Percentiles rank a stretch among this genome's conserved stretches.
Evolutionary conservation across 2,329 filamentous ascomycete genomes (phyloP).

Genomic region (Xylaria sp.): DNA sequence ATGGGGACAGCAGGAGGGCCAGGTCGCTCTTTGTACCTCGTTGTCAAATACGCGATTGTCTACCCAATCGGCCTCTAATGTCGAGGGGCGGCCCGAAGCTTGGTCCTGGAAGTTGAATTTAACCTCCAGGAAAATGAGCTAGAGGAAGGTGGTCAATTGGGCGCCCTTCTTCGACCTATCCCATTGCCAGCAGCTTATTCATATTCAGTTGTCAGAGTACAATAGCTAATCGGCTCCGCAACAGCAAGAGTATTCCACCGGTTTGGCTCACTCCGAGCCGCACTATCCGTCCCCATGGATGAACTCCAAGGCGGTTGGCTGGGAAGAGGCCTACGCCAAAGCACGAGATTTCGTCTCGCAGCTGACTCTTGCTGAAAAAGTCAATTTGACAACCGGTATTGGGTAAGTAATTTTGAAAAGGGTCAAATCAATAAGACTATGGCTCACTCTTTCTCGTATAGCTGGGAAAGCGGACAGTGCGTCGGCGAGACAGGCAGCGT

Average conservation of each 20-base stretch:
- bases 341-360: conserved; percentile 84
- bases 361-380: conserved; percentile 86
- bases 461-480: conserved; percentile 76
- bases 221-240: conserved; percentile 23
- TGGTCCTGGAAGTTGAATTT: background rate
- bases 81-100: background rate
- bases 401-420: conserved; percentile 67
- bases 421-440: background rate
- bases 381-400: conserved; percentile 92
- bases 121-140: conserved; percentile 9
- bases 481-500: conserved; percentile 81
- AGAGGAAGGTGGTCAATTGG: conserved; percentile 4
- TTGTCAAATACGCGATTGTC: background rate
- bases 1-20: background rate
- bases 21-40: background rate
- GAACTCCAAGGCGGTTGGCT: conserved; percentile 75
- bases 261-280: conserved; percentile 46
- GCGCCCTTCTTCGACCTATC: background rate
- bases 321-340: conserved; percentile 79
- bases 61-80: background rate
- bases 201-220: background rate
- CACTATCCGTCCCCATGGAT: conserved; percentile 90
- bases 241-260: conserved; percentile 27
- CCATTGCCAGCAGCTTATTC: background rate
- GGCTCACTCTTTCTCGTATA: conserved; percentile 44